Conservation (phyloP, 768 basidiomycete species). For the Termitomyces sp. region DNA sequence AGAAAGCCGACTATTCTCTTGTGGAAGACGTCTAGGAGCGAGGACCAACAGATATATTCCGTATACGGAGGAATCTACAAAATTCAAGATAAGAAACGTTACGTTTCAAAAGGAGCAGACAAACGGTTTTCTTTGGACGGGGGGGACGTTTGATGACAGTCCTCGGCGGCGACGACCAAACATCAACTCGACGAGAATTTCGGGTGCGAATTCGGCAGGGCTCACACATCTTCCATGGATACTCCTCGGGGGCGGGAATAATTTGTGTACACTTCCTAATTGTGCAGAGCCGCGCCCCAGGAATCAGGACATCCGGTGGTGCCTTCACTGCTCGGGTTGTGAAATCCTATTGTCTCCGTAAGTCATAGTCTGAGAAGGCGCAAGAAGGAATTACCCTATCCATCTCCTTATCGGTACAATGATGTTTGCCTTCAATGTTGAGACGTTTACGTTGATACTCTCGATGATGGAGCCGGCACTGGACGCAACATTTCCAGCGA, state of each 20-base stretch:
- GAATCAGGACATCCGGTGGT: slow-evolving; percentile 12
- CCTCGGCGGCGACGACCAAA: not conserved
- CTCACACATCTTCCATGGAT: slow-evolving; percentile 38
- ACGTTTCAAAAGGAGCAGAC: not conserved
- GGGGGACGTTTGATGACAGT: not conserved
- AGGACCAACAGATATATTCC: slow-evolving; percentile 28
- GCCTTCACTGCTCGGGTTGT: not conserved
- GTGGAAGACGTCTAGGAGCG: slow-evolving; percentile 25
- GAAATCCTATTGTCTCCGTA: not conserved
- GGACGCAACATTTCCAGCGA: slow-evolving; percentile 40
- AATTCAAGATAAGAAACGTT: slow-evolving; percentile 7
- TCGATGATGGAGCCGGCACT: slow-evolving; percentile 35
- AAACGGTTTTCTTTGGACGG: not conserved
- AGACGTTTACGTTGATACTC: slow-evolving; percentile 30
- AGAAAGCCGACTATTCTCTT: slow-evolving; percentile 27
- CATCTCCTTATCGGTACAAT: slow-evolving; percentile 18
- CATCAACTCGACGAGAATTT: not conserved
- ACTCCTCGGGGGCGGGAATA: slow-evolving; percentile 33
- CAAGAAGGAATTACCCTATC: not conserved
- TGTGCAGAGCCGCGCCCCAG: slow-evolving; percentile 36
- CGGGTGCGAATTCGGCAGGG: slow-evolving; percentile 29
- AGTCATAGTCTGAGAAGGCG: not conserved
- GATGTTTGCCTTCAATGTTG: slow-evolving; percentile 4
- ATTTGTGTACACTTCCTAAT: slow-evolving; percentile 29
- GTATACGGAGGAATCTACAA: slow-evolving; percentile 28